Base-by-base conservation (phyloP, 305 asterid genomes). In the Solanum hybrid region DNA sequence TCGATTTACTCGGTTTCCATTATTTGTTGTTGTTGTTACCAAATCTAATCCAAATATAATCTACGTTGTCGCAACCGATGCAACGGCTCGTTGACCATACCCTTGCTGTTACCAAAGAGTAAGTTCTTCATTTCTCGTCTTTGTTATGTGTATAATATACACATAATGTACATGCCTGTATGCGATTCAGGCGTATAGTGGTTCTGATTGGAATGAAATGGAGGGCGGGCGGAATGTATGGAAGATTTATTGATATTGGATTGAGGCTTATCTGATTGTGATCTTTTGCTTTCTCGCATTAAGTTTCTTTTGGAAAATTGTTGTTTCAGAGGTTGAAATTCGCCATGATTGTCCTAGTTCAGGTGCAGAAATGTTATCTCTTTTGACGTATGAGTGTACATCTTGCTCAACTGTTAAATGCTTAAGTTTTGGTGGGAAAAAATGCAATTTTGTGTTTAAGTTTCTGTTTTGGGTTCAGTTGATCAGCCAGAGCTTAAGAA, bases 41-140 rank as follows among this genome's bases (percentile, higher is more conserved):
- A 56, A 87, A 64, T 86, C 71, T 37, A 82, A 22, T 66, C 37
- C 26, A 64, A 69, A 78, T 66, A 72, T 69, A 69, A 66, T 79
- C 90, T 14, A 38, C 29, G 24, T 24, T 79, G 82, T 85, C 37
- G 51, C 35, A 88, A 77, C 90, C 94, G 94, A 95, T 97, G 97
- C 99, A 97, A 94, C 95, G 98, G 92, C 90, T 92, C 77, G 99
- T 97, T 91, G 99, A 97, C 95, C 94, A 95, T 94, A 95, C 94
- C 94, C 94, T 97, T 69, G 99, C 99, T 82, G 94, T 96, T 51
- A 93, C 98, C 88, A 96, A 97, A 90, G 99, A 97, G 99, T 96
- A 89, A 90, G 90, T 73, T 32, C 46, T 90, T 82, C 87, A 11
- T 84, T 76, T 86, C 79, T 40, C 60, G 13, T 87, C 76, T 10